Percentiles rank a stretch among this genome's conserved stretches.
Evolutionary conservation across 495 filamentous ascomycete genomes (phyloP).

Genomic region (Paragyromitra xinjiangensis): DNA sequence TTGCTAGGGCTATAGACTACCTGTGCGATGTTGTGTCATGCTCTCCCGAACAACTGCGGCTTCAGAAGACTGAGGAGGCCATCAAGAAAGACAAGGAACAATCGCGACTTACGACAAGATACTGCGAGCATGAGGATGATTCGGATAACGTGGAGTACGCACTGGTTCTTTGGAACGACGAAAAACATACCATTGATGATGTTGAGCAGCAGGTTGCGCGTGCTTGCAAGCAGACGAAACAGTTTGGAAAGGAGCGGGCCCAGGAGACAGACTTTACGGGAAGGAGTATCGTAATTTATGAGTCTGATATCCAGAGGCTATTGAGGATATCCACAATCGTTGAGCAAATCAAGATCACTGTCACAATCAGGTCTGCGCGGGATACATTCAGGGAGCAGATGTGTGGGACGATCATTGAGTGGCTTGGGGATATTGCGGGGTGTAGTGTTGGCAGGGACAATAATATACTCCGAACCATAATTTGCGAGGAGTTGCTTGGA

Average conservation of each 20-base stretch:
- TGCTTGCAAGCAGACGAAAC: conserved; percentile 77
- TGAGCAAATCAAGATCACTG: conserved; percentile 94
- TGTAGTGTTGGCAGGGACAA: conserved; percentile 84
- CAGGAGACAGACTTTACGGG: conserved; percentile 88
- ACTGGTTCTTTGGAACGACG: conserved; percentile 96
- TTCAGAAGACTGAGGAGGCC: conserved; percentile 79
- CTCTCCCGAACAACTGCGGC: conserved; percentile 90
- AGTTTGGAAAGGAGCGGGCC: conserved; percentile 76
- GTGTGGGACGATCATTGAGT: conserved; percentile 97
- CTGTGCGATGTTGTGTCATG: conserved; percentile 97
- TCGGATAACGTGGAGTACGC: conserved; percentile 73
- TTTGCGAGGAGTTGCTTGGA: conserved; percentile 90
- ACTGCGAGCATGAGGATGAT: conserved; percentile 70
- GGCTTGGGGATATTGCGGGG: conserved; percentile 90
- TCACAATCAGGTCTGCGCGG: conserved; percentile 89
- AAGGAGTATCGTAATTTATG: conserved; percentile 81
- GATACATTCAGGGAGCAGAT: conserved; percentile 98
- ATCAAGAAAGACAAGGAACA: conserved; percentile 82
- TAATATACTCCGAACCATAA: conserved; percentile 76
- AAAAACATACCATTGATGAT: conserved; percentile 96
- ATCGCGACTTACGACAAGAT: conserved; percentile 74
- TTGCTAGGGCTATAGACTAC: conserved; percentile 86
- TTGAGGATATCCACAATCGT: conserved; percentile 80
- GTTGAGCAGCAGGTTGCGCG: conserved; percentile 87
- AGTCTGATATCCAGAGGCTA: conserved; percentile 73